A percentile compares a stretch with the other conserved stretches of the same genome.
Conservation (phyloP, 2,329 filamentous ascomycete genomes). For the Mycosphaerelloides madeirae region DNA sequence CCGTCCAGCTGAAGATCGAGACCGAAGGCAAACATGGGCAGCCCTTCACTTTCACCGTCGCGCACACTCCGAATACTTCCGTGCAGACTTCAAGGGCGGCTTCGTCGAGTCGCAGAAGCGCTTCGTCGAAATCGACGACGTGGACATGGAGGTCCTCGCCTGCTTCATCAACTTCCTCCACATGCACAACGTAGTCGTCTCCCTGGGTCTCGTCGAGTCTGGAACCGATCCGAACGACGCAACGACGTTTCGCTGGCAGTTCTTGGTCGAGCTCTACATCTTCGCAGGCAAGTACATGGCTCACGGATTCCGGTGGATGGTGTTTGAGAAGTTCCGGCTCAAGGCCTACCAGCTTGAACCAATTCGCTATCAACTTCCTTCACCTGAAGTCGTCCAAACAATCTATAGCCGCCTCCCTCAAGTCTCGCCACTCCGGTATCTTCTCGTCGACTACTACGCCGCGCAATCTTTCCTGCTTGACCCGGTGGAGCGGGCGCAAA, state of each 20-base stretch:
- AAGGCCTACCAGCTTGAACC: neutral
- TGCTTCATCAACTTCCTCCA: neutral
- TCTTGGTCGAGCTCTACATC: neutral
- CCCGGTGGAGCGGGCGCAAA: too few relatives aligned
- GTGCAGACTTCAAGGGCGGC: neutral
- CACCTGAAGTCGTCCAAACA: neutral
- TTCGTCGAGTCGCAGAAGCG: neutral
- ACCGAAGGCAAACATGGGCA: neutral
- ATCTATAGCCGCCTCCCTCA: too few relatives aligned
- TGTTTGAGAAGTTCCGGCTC: neutral
- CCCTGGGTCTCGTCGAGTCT: neutral
- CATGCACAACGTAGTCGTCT: too few relatives aligned
- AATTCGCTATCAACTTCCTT: neutral
- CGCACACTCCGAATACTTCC: neutral
- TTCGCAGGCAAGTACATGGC: neutral
- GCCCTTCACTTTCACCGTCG: neutral
- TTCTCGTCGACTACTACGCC: too few relatives aligned
- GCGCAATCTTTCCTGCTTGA: too few relatives aligned
- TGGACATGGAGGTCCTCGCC: neutral
- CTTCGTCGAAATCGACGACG: neutral
- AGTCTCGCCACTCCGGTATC: too few relatives aligned
- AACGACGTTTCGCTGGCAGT: neutral
- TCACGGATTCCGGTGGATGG: neutral
- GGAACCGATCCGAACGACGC: neutral
- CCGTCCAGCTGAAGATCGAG: neutral